Evolutionary conservation across 106 monocot genomes (phyloP), one percentile per base, ranked within the genome.

Genomic region (Dioscorea zingiberensis): DNA sequence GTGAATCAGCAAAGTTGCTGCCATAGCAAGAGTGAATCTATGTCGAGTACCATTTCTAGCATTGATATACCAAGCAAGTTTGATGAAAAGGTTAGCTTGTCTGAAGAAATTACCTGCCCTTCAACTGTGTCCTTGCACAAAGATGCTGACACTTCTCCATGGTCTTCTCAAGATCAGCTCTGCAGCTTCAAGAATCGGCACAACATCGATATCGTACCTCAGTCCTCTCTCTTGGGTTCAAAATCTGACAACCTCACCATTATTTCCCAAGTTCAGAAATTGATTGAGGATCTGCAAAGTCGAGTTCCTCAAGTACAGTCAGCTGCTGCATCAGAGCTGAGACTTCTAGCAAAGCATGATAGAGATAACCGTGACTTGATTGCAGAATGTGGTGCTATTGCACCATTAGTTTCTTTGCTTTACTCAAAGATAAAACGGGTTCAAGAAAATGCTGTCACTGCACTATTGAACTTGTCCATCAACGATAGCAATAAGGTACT

Each of bases 391-490:
- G 89, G 94, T 26, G 86, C 83, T 32, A 82, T 94, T 32, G 19
- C 59, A 27, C 76, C 89, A 18, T 63, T 94, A 4, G 56, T 94
- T 44, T 68, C 74, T 18, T 74, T 94, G 64, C 58, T 89, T 38
- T 69, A 85, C 72, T 88, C 85, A 27, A 74, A 65, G 18, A 59
- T 60, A 17, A 83, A 74, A 63, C 65, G 62, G 44, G 62, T 78
- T 47, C 93, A 94, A 73, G 94, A 94, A 73, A 78, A 86, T 76
- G 81, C 89, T 15, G 94, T 94, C 21, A 94, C 94, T 44, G 84
- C 89, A 47, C 76, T 94, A 14, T 65, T 94, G 32, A 94, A 94
- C 67, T 65, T 94, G 51, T 89, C 94, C 13, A 86, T 94, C 54
- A 71, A 82, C 62, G 73, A 82, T 11, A 47, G 58, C 14, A 89